A percentile compares a stretch with the other conserved stretches of the same genome.
Conservation (phyloP, 441 rosid genomes). For the Adansonia grandidieri region DNA sequence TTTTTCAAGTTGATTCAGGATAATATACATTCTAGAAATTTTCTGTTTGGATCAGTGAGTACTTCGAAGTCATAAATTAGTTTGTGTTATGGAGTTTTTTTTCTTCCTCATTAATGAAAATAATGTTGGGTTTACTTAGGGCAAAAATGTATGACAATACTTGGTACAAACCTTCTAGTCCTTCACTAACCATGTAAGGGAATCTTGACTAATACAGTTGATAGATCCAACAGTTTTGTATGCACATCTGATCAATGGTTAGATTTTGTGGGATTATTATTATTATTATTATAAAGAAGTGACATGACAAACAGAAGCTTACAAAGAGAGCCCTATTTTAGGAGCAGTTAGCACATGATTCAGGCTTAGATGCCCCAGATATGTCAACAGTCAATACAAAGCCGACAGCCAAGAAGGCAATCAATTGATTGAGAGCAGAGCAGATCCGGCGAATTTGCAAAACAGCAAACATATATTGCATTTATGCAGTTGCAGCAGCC, state of each 20-base stretch:
- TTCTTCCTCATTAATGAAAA: neutral
- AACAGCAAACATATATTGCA: neutral
- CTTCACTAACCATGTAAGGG: neutral
- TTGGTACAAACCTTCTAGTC: too few species aligned
- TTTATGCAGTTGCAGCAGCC: neutral
- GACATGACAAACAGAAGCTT: neutral
- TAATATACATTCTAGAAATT: neutral
- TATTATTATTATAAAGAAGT: neutral
- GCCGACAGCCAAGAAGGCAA: neutral
- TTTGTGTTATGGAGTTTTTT: neutral
- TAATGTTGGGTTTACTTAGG: neutral
- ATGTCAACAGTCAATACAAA: neutral
- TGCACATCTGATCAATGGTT: neutral
- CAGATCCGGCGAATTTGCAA: neutral
- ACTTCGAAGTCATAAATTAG: neutral
- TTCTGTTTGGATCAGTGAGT: neutral
- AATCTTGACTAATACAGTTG: neutral
- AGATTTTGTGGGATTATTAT: neutral
- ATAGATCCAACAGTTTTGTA: neutral
- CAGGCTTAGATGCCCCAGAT: neutral
- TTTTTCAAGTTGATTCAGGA: neutral
- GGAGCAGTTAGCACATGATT: neutral
- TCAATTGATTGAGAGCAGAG: neutral
- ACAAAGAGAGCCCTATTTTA: neutral
- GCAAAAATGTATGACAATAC: neutral